Evolutionary conservation across 768 basidiomycete genomes (phyloP).

Genomic region (Mycena indigotica): DNA sequence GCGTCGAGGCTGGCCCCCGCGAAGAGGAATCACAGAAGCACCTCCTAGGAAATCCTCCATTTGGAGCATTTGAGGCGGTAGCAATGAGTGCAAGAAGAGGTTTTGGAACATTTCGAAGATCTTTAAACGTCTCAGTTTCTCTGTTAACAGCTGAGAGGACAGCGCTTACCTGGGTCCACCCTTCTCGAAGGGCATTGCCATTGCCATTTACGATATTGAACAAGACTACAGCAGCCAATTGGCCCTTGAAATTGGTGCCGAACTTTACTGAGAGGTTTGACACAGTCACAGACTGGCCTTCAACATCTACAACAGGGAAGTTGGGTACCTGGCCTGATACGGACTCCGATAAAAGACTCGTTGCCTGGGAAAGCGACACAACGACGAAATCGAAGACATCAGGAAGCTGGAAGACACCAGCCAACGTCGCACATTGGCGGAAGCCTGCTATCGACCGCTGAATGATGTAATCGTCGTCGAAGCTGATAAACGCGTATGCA

Average conservation of each 20-base stretch:
- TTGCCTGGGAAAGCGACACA: constrained; percentile 88
- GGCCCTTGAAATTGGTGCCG: constrained; percentile 92
- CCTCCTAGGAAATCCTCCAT: constrained; percentile 99
- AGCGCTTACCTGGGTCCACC: constrained; percentile 81
- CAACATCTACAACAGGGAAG: constrained; percentile 87
- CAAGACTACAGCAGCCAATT: constrained; percentile 93
- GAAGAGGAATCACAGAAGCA: constrained; percentile 87
- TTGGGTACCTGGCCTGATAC: constrained; percentile 73
- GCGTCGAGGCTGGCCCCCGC: constrained; percentile 68
- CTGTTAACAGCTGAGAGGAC: neutral
- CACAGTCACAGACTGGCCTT: constrained; percentile 86
- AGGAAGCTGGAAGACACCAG: constrained; percentile 83
- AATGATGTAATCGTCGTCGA: constrained; percentile 96
- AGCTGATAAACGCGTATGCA: constrained; percentile 92
- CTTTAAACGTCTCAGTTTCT: constrained; percentile 40
- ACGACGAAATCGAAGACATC: constrained; percentile 98
- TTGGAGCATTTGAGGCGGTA: constrained; percentile 89
- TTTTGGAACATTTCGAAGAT: constrained; percentile 99
- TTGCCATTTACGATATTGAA: constrained; percentile 98
- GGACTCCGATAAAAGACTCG: constrained; percentile 78
- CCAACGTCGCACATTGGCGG: constrained; percentile 92
- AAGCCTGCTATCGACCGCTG: constrained; percentile 96
- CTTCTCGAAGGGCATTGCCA: constrained; percentile 89
- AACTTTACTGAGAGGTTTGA: constrained; percentile 92
- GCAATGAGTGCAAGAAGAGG: constrained; percentile 88